These are phyloP conservation scores for Clavispora phyllophila DNA, from an alignment of 805 yeast genomes.

Conservation along the genomic window DNA sequence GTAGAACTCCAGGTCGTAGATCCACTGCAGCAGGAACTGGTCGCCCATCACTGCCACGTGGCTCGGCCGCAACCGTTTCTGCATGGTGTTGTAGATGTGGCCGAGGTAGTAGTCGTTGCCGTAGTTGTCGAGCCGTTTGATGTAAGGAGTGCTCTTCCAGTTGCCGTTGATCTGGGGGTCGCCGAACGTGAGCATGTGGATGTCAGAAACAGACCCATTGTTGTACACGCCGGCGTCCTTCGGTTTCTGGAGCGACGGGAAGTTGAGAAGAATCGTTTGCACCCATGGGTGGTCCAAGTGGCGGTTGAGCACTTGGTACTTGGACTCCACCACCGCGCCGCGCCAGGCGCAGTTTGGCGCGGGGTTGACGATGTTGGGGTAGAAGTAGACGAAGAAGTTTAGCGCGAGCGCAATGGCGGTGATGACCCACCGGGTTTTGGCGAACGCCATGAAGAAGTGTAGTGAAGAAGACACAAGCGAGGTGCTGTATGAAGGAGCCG, in stretches of 20 bases:
- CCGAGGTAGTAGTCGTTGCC: conserved; percentile 91
- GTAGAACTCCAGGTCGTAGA: conserved; percentile 77
- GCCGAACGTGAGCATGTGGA: conserved; percentile 78
- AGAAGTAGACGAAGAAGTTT: conserved; percentile 67
- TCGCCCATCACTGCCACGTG: conserved; percentile 92
- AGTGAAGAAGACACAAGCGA: neutral
- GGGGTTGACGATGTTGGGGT: conserved; percentile 55
- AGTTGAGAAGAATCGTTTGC: conserved; percentile 16
- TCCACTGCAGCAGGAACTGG: conserved; percentile 92
- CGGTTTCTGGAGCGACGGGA: conserved; percentile 17
- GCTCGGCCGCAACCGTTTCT: conserved; percentile 58
- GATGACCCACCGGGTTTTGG: conserved; percentile 14
- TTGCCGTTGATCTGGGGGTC: conserved; percentile 97
- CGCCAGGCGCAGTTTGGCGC: conserved; percentile 60
- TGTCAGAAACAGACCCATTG: conserved; percentile 33
- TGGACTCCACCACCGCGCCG: conserved; percentile 12
- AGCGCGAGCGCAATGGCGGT: conserved; percentile 40
- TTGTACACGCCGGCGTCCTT: conserved; percentile 5
- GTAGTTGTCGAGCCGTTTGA: conserved; percentile 72
- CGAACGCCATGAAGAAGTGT: neutral
- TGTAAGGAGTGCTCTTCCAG: conserved; percentile 63
- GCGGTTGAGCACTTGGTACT: conserved; percentile 10
- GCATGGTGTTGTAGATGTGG: conserved; percentile 70
- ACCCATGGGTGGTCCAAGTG: conserved; percentile 9
- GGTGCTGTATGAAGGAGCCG: neutral